Evolutionary conservation across 768 basidiomycete species (phyloP).

Genomic region (Lactifluus pinguis): DNA sequence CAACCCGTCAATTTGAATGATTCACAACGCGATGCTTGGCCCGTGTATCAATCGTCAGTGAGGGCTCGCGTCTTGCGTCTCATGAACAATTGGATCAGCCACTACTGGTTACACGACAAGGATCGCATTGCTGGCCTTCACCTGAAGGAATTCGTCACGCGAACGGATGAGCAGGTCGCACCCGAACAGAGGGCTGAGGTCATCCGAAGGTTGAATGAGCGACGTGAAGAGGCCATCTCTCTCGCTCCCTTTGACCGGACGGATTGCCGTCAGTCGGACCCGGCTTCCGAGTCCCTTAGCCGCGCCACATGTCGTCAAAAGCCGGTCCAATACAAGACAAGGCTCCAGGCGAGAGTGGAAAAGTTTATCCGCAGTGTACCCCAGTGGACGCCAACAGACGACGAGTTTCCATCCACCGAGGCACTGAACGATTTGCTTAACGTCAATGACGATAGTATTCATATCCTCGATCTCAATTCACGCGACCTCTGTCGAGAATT

Average conservation of each 20-base stretch:
- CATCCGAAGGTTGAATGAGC: not conserved
- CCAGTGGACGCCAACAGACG: not conserved
- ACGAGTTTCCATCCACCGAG: not conserved
- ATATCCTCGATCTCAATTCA: constrained; percentile 10
- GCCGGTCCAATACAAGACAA: not conserved
- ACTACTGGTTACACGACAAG: constrained; percentile 10
- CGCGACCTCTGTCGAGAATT: constrained; percentile 5
- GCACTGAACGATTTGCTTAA: constrained; percentile 1
- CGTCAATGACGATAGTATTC: not conserved
- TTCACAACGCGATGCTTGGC: constrained; percentile 7
- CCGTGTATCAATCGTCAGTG: not conserved
- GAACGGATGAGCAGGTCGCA: not conserved
- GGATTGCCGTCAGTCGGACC: not conserved
- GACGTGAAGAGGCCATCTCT: constrained; percentile 4
- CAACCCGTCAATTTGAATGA: not conserved
- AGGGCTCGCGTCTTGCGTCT: constrained; percentile 2
- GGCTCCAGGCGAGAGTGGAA: not conserved
- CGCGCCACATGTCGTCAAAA: constrained; percentile 8
- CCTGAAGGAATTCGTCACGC: constrained; percentile 3
- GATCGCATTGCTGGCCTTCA: constrained; percentile 11
- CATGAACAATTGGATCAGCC: constrained; percentile 6
- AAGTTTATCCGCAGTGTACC: not conserved
- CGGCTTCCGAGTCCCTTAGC: not conserved
- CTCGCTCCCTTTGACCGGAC: not conserved
- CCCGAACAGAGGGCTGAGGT: not conserved